Evolutionary conservation across 2,329 filamentous ascomycete species (phyloP).

Genomic region (Thelonectria rubi): DNA sequence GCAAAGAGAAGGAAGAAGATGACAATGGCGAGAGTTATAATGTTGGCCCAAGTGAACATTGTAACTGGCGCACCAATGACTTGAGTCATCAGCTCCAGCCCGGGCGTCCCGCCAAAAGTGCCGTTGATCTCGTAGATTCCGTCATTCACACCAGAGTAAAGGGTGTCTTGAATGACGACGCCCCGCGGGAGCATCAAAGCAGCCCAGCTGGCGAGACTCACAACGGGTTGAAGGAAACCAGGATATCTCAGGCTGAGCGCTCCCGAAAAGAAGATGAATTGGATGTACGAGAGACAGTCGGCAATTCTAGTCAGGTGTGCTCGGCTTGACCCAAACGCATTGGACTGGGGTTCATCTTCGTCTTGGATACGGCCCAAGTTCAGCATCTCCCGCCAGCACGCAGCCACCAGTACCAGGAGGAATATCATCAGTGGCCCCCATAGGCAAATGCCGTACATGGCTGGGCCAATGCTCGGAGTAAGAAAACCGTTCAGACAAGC

Average conservation of each 20-base stretch:
- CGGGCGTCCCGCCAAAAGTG: constrained; percentile 63
- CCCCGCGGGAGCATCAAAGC: constrained; percentile 65
- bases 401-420: constrained; percentile 29
- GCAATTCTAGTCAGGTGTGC: constrained; percentile 39
- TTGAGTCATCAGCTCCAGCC: constrained; percentile 73
- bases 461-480: constrained; percentile 31
- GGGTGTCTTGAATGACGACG: constrained; percentile 32
- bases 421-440: constrained; percentile 30
- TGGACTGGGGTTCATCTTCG: constrained; percentile 18
- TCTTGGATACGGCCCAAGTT: constrained; percentile 20
- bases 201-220: constrained; percentile 74
- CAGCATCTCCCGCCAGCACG: constrained; percentile 28
- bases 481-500: constrained; percentile 30
- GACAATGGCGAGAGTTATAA: constrained; percentile 70
- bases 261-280: constrained; percentile 77
- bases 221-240: constrained; percentile 76
- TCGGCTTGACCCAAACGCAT: constrained; percentile 9
- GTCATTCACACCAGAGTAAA: constrained; percentile 51
- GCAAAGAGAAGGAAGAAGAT: constrained; percentile 68
- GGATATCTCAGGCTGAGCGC: constrained; percentile 76
- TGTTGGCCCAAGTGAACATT: constrained; percentile 73
- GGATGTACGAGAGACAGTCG: constrained; percentile 77
- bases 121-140: constrained; percentile 74
- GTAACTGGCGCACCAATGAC: constrained; percentile 71
- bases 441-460: constrained; percentile 12